These are phyloP conservation scores for Luzula sylvatica DNA, from an alignment of 176 grass and related monocot genomes.

Conservation along the genomic window DNA sequence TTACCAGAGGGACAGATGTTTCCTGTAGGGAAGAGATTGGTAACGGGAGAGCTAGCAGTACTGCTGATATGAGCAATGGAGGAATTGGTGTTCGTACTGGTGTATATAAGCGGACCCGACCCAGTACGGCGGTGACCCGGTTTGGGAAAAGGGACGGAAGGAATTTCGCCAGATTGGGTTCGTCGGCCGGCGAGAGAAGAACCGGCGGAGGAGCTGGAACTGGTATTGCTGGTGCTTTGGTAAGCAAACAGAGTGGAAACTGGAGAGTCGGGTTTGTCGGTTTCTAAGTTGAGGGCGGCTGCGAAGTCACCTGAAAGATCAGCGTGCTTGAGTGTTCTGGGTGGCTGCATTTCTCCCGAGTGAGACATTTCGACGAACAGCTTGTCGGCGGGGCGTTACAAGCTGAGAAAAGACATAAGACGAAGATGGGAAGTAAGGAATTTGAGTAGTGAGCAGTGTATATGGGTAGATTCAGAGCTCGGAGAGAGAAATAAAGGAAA, in stretches of 20 bases:
- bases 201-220: slow-evolving; percentile 53
- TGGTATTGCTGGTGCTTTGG: slow-evolving; percentile 32
- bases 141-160: slow-evolving; percentile 22
- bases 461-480: slow-evolving; percentile 39
- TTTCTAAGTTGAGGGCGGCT: slow-evolving; percentile 38
- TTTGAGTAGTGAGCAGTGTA: slow-evolving; percentile 1
- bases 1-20: slow-evolving; percentile 90
- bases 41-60: slow-evolving; percentile 64
- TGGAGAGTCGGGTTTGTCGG: slow-evolving; percentile 62
- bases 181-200: slow-evolving; percentile 44
- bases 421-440: slow-evolving; percentile 14
- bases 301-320: slow-evolving; percentile 48
- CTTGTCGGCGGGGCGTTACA: slow-evolving; percentile 15
- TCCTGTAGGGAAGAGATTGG: slow-evolving; percentile 55
- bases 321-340: slow-evolving; percentile 41
- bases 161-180: slow-evolving; percentile 78
- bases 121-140: slow-evolving; percentile 72
- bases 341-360: slow-evolving; percentile 29
- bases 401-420: slow-evolving; percentile 45
- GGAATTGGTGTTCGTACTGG: background rate
- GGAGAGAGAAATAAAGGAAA: background rate
- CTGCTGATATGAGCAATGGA: slow-evolving; percentile 23
- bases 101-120: slow-evolving; percentile 70
- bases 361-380: slow-evolving; percentile 41
- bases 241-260: slow-evolving; percentile 33